phyloP scores from a whole-genome alignment of 306 rosid genomes.

The Sechiopsis laciniata region DNA sequence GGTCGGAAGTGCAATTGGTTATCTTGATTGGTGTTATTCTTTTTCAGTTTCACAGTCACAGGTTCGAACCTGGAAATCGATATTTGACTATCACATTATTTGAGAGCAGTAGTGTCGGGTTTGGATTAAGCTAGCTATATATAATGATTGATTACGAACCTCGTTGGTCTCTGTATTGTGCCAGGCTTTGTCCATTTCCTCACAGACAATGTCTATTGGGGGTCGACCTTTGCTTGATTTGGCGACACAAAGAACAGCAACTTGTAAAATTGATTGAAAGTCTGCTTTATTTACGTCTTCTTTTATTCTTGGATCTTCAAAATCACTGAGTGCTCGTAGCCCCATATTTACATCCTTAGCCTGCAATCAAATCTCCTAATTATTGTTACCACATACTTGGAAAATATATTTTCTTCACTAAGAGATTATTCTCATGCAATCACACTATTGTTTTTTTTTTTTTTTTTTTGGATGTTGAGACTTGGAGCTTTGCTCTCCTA shows the following conservation, averaged over 20 bases:
- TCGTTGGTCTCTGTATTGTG: constrained; percentile 26
- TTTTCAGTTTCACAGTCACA: too few relatives aligned
- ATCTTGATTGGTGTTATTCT: too few relatives aligned
- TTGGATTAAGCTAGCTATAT: too few relatives aligned
- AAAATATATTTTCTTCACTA: too few relatives aligned
- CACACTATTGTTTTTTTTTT: too few relatives aligned
- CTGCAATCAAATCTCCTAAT: constrained; percentile 25
- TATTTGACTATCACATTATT: too few relatives aligned
- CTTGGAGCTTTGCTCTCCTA: too few relatives aligned
- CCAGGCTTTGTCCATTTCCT: constrained; percentile 55
- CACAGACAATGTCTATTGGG: constrained; percentile 45
- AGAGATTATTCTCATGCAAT: too few relatives aligned
- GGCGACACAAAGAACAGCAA: constrained; percentile 79
- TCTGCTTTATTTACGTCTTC: constrained; percentile 53
- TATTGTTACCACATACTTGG: neutral
- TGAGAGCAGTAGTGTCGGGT: too few relatives aligned
- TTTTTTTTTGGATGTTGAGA: too few relatives aligned
- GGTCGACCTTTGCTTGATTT: constrained; percentile 78
- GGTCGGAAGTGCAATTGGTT: too few relatives aligned
- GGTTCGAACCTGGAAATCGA: too few relatives aligned
- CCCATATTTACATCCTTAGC: constrained; percentile 73
- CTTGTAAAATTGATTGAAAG: constrained; percentile 49
- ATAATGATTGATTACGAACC: neutral
- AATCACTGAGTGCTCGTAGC: constrained; percentile 49
- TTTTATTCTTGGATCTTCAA: constrained; percentile 58